Evolutionary conservation across 805 yeast species (phyloP), one percentile per base, ranked within the genome.

Genomic region (Yamadazyma ubonensis): DNA sequence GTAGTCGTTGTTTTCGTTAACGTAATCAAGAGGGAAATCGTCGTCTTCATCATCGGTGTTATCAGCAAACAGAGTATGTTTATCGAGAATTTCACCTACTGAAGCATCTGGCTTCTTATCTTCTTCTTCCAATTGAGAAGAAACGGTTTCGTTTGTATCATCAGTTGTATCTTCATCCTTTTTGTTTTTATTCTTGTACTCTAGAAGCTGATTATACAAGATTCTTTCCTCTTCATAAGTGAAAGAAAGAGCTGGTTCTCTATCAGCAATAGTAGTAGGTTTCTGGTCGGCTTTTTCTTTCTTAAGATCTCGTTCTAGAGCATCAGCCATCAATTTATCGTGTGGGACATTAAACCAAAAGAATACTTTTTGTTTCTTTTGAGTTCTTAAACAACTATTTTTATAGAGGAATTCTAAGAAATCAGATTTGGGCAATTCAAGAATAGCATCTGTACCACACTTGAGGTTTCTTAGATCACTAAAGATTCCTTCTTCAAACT

Each of bases 341-440:
- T 91, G 98, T 17, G 93, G 93, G 7, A 93, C 97, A 55, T 90
- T 84, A 59, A 86, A 89, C 98, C 98, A 93, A 61, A 84, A 88
- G 58, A 91, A 91, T 30, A 91, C 97, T 57, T 93, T 91, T 59
- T 91, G 99, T 55, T 93, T 91, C 73, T 91, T 91, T 54, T 91
- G 97, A 0, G 99, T 91, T 52, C 96, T 75, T 18, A 91, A 70
- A 57, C 98, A 91, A 48, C 82, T 80, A 58, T 91, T 86, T 55
- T 83, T 85, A 63, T 85, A 88, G 19, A 91, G 67, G 53, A 91
- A 89, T 46, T 83, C 85, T 44, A 91, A 70, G 57, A 91, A 89
- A 25, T 80, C 81, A 0, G 96, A 86, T 56, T 86, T 80, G 11
- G 98, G 96, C 33, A 78, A 79, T 58, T 91, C 98, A 42, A 91